These are phyloP conservation scores for Teunomyces stri DNA, from an alignment of 805 yeast genomes.

Conservation along the genomic window DNA sequence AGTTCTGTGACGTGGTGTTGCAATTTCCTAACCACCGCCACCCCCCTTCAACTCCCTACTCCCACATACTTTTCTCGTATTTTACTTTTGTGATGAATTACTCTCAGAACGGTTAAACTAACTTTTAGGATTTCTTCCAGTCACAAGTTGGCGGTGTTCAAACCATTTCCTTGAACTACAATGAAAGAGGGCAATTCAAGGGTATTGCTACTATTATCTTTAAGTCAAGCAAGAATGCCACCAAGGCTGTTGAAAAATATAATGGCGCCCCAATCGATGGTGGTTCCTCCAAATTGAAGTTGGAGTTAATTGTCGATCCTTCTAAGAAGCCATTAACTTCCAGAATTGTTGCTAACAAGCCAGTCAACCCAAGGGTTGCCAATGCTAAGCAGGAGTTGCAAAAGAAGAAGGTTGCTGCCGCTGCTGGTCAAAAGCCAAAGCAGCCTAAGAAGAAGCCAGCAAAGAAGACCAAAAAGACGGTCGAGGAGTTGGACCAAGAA, in stretches of 20 bases:
- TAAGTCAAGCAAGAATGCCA: conserved; percentile 65
- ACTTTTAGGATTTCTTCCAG: conserved; percentile 79
- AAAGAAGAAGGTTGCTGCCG: conserved; percentile 29
- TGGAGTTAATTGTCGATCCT: conserved; percentile 86
- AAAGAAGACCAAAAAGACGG: conserved; percentile 57
- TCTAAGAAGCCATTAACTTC: conserved; percentile 68
- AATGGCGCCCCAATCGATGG: conserved; percentile 93
- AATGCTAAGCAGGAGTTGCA: conserved; percentile 26
- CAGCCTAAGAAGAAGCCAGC: conserved; percentile 37
- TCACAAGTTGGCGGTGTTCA: conserved; percentile 84
- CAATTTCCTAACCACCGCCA: neutral
- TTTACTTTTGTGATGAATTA: conserved; percentile 1
- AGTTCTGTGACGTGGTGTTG: neutral
- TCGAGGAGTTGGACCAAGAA: conserved; percentile 94
- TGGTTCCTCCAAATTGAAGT: conserved; percentile 71
- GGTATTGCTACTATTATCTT: conserved; percentile 90
- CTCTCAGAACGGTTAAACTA: conserved; percentile 17
- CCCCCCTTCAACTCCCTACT: neutral
- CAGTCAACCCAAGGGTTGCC: conserved; percentile 16
- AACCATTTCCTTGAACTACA: conserved; percentile 70
- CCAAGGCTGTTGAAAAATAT: conserved; percentile 75
- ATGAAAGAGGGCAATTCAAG: conserved; percentile 83
- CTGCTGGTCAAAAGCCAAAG: conserved; percentile 13
- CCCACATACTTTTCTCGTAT: conserved; percentile 2
- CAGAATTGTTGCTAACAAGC: conserved; percentile 59